Conservation (phyloP, 176 grass and related monocot species). For the Oryza meyeriana region DNA sequence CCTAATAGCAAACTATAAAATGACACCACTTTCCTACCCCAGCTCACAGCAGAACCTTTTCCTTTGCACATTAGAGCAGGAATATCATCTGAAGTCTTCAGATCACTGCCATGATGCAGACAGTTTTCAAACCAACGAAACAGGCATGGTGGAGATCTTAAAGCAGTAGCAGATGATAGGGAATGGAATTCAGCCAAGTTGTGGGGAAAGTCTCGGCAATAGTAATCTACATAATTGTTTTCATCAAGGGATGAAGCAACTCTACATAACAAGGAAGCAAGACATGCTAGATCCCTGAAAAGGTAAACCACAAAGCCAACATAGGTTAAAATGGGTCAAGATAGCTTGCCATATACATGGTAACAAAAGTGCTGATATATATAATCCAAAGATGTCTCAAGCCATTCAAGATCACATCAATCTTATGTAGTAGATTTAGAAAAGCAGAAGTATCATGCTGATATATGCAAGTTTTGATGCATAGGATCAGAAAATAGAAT, state of each 20-base stretch:
- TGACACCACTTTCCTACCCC: slow-evolving; percentile 81
- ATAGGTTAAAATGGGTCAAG: not conserved
- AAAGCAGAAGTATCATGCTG: not conserved
- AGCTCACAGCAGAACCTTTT: slow-evolving; percentile 68
- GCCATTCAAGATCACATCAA: slow-evolving; percentile 13
- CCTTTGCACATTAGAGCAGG: slow-evolving; percentile 63
- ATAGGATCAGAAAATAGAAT: not conserved
- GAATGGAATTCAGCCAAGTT: slow-evolving; percentile 59
- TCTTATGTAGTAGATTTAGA: slow-evolving; percentile 11
- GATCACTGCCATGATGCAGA: slow-evolving; percentile 47
- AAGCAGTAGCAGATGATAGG: slow-evolving; percentile 37
- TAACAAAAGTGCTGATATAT: slow-evolving; percentile 15
- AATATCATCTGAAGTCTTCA: slow-evolving; percentile 59
- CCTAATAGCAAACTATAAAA: slow-evolving; percentile 93
- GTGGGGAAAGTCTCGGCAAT: slow-evolving; percentile 77
- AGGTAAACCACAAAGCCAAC: slow-evolving; percentile 21
- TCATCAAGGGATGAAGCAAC: slow-evolving; percentile 75
- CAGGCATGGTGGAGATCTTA: slow-evolving; percentile 62
- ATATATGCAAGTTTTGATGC: not conserved
- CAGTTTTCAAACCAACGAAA: slow-evolving; percentile 87
- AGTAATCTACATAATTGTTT: slow-evolving; percentile 73
- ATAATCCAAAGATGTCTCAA: slow-evolving; percentile 1
- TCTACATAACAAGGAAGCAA: slow-evolving; percentile 64
- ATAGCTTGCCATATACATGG: not conserved
- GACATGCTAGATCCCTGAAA: slow-evolving; percentile 76